Conservation (phyloP, 2,329 filamentous ascomycete genomes). For the Verticillium isaacii region DNA sequence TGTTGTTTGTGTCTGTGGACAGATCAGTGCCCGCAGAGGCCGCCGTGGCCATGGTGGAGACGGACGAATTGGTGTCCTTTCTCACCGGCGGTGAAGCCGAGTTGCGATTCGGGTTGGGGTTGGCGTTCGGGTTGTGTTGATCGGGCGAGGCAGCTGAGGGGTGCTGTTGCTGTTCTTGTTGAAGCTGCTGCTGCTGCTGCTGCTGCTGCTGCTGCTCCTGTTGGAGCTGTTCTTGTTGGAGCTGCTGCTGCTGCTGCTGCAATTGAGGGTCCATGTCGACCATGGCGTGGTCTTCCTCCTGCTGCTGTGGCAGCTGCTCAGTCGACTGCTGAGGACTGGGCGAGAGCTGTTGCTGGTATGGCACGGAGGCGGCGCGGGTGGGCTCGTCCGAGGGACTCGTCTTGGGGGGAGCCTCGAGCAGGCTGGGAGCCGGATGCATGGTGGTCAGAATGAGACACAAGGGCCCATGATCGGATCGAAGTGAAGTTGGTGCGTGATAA, state of each 20-base stretch:
- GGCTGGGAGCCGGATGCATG: constrained; percentile 35
- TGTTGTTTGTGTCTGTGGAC: constrained; percentile 43
- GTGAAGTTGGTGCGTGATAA: background rate
- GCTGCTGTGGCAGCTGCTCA: constrained; percentile 16
- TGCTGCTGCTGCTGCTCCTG: constrained; percentile 17
- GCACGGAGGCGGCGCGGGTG: constrained; percentile 12
- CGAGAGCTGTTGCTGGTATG: constrained; percentile 8
- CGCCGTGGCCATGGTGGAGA: constrained; percentile 39
- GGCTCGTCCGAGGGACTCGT: constrained; percentile 15
- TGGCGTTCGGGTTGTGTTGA: constrained; percentile 10
- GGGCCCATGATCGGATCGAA: constrained; percentile 1
- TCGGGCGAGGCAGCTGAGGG: constrained; percentile 10
- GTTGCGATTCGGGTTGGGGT: constrained; percentile 1
- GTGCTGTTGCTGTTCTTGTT: constrained; percentile 13
- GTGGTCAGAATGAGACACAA: constrained; percentile 8
- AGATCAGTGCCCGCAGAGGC: constrained; percentile 28
- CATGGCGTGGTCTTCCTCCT: constrained; percentile 4
- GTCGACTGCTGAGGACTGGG: constrained; percentile 16
- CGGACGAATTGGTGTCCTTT: constrained; percentile 50
- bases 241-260: constrained; percentile 10
- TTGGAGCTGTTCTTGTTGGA: constrained; percentile 13
- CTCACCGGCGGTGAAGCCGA: constrained; percentile 26
- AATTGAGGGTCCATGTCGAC: constrained; percentile 1
- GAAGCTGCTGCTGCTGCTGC: constrained; percentile 14
- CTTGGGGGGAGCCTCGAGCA: constrained; percentile 26